These are phyloP conservation scores for Daedaleopsis nitida DNA, from an alignment of 768 basidiomycete genomes.

Conservation along the genomic window DNA sequence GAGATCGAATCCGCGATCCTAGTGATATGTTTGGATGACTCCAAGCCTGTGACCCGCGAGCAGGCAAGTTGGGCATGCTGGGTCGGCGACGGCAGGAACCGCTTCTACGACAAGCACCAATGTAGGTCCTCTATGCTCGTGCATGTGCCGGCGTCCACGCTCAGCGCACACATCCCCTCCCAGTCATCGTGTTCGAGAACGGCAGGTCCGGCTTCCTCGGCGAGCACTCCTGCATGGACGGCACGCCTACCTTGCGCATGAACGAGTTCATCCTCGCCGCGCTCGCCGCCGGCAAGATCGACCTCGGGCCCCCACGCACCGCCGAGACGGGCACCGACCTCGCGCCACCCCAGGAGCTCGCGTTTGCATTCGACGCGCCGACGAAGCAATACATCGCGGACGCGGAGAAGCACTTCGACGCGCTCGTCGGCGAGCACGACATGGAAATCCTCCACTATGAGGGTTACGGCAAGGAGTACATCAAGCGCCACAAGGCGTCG, in stretches of 20 bases:
- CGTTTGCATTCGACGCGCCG: conserved; percentile 64
- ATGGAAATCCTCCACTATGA: conserved; percentile 47
- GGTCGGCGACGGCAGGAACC: conserved; percentile 88
- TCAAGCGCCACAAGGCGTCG: conserved; percentile 80
- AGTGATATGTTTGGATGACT: conserved; percentile 83
- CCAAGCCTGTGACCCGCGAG: conserved; percentile 77
- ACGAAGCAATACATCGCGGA: conserved; percentile 53
- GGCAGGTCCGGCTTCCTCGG: conserved; percentile 94
- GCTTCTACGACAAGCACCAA: conserved; percentile 98
- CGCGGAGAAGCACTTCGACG: conserved; percentile 71
- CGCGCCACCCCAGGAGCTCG: conserved; percentile 63
- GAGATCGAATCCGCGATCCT: conserved; percentile 91
- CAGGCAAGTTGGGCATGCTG: conserved; percentile 81
- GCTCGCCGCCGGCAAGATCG: conserved; percentile 69
- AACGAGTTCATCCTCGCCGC: conserved; percentile 91
- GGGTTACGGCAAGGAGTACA: conserved; percentile 79
- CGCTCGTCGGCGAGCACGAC: conserved; percentile 76
- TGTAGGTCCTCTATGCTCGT: conserved; percentile 47
- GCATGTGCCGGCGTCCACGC: background rate
- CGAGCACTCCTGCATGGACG: conserved; percentile 89
- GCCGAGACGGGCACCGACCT: conserved; percentile 42
- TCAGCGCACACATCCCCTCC: background rate
- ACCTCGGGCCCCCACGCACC: conserved; percentile 61
- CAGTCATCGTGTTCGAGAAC: conserved; percentile 93
- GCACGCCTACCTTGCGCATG: conserved; percentile 91